A percentile compares a stretch with the other conserved stretches of the same genome.
Conservation (phyloP, 257 asterid genomes). For the Coffea canephora region DNA sequence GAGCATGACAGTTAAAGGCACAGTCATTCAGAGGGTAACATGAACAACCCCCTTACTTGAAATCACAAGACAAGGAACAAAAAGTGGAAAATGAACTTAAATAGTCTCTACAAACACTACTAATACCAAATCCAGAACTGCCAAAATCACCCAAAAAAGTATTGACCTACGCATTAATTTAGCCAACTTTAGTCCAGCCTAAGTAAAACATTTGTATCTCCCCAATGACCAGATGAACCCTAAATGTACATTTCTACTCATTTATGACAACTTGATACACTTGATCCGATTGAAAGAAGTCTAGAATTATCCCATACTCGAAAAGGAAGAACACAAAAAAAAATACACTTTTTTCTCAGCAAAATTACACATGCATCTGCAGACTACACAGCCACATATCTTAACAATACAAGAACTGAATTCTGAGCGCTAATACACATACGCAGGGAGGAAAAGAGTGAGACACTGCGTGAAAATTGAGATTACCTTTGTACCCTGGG, state of each 20-base stretch:
- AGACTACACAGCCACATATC: neutral
- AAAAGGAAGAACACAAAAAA: neutral
- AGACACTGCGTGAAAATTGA: neutral
- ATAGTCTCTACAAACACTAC: neutral
- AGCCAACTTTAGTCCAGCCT: too few relatives aligned
- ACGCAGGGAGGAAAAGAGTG: neutral
- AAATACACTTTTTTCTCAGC: neutral
- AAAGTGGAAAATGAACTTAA: neutral
- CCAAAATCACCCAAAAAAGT: neutral
- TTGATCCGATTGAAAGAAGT: neutral
- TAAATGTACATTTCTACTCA: neutral
- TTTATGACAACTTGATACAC: neutral
- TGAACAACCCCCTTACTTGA: neutral
- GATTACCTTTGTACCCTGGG: slow-evolving; percentile 38
- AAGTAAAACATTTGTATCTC: neutral
- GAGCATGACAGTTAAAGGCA: neutral
- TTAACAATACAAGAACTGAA: neutral
- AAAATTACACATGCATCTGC: neutral
- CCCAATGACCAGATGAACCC: neutral
- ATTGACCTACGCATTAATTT: too few relatives aligned
- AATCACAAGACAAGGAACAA: neutral
- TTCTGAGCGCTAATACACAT: neutral
- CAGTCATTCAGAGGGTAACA: neutral
- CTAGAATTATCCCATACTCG: neutral
- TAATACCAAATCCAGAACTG: neutral